Base-by-base conservation (phyloP, 352 stramenopile species). In the Achlya hypogyna region DNA sequence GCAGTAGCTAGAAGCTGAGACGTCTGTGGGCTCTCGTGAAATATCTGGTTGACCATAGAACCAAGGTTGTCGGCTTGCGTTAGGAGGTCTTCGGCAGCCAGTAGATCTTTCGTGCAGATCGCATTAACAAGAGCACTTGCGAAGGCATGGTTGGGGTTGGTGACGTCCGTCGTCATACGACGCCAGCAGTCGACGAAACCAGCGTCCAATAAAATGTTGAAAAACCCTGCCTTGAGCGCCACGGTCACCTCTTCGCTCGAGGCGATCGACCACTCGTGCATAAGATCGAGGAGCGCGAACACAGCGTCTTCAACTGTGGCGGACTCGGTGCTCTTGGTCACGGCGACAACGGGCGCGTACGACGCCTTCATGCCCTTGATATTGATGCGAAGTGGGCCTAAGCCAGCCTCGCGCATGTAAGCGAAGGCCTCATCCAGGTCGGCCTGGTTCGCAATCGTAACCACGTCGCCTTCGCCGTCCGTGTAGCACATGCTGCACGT, bases 381-480 rank as follows among this genome's bases (percentile, higher is more conserved):
- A 12, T 69, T 22, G n/a, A 88, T 69, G 20, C 65, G 63, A 10
- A 88, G 32, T 0, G 51, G 31, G 43, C 75, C 52, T 62, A 86
- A 65, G 29, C 69, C 43, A 54, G 81, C 78, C 51, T 85, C 80
- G 3, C 64, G 52, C 78, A 88, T 88, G 64, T 82, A 86, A 42
- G 74, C 62, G 12, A 74, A 49, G 51, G 78, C 62, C 58, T 86
- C 80, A 49, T 78, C 71, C 31, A 88, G 59, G 67, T 88, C 80
- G 20, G 72, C 70, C 60, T 85, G 75, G 56, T 71, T 76, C 0
- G 71, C 75, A 29, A 88, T 77, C 59, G 80, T 86, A 34, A 88
- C 78, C 25, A 74, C 43, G 58, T 88, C 80, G 12, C 78, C 77
- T 51, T 86, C 80, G 52, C 72, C 79, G 70, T 88, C 80, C 53